Percentiles rank a stretch among this genome's conserved stretches.
Conservation (phyloP, 257 asterid genomes). For the Dorcoceras hygrometricum region DNA sequence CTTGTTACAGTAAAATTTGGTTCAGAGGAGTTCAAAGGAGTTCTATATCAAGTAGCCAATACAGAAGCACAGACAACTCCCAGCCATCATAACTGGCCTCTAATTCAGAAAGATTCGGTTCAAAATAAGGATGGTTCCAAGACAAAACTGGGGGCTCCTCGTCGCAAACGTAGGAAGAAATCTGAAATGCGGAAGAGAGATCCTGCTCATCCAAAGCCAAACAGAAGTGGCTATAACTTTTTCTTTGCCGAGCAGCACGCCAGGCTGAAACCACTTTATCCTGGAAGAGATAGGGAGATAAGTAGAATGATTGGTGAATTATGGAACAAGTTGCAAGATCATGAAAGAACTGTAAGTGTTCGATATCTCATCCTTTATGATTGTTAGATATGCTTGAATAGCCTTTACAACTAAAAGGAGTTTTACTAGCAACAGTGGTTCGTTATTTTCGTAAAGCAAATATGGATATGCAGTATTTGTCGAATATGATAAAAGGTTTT, state of each 20-base stretch:
- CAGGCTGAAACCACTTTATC: constrained; percentile 60
- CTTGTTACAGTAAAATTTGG: constrained; percentile 75
- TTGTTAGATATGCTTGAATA: no score
- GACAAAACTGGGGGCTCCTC: constrained; percentile 31
- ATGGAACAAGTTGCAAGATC: constrained; percentile 76
- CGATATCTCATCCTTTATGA: neutral
- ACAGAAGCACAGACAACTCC: constrained; percentile 20
- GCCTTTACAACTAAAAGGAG: no score
- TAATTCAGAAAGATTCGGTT: constrained; percentile 25
- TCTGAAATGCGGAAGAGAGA: constrained; percentile 64
- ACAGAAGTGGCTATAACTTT: constrained; percentile 84
- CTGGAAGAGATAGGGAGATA: constrained; percentile 73
- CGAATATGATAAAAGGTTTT: neutral
- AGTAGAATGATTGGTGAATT: constrained; percentile 80
- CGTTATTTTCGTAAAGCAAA: neutral
- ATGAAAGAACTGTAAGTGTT: constrained; percentile 63
- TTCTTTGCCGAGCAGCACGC: constrained; percentile 90
- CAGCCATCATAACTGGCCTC: constrained; percentile 23
- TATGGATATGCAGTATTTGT: neutral
- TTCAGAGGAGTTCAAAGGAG: constrained; percentile 66
- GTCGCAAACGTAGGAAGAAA: constrained; percentile 75
- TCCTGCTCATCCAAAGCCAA: constrained; percentile 90
- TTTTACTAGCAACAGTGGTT: neutral
- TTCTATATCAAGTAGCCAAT: constrained; percentile 59
- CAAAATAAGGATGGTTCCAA: constrained; percentile 20